Base-by-base conservation (phyloP, 768 basidiomycete species). In the Pleurotus citrinopileatus region DNA sequence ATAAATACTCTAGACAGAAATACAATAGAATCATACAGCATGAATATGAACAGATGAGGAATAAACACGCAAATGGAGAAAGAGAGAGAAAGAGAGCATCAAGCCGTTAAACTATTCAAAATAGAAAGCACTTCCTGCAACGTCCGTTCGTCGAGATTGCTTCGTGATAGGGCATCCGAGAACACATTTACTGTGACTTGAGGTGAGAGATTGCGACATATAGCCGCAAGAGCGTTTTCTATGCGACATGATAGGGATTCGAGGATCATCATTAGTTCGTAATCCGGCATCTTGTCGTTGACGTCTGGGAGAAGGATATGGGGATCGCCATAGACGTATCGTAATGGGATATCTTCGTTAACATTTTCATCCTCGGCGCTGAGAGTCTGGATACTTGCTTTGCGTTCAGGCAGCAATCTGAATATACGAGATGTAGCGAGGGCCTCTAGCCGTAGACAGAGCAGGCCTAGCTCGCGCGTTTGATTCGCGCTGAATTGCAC, bases 371-470 rank as follows among this genome's bases (percentile, higher is more conserved):
- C 38, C 17, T 55, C 56, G 12, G 34, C 46, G 25, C 46, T 42
- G 26, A 56, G 22, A 0, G 69, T 67, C 44, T 69, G 68, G 13
- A 74, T 69, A 61, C 78, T 80, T 28, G 70, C 71, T 62, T 80
- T 82, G 50, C 76, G 71, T 51, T 69, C 71, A 9, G 74, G 65
- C 13, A 67, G 59, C 2, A 78, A 64, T 17, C 76, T 75, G 70
- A 89, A 88, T 10, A 86, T 70, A 3, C 86, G 80, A 0, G 70
- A 73, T 3, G 83, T 79, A 2, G 86, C 78, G 23, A 94, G 75
- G 2, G 88, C 82, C 69, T 98, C 94, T 26, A 94, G 74, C 3
- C 93, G 82, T 20, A 95, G 71, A 63, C 89, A 87, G 9, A 95
- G 65, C 58, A 82, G 61, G 0, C 85, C 89, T 42, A 98, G 70